Evolutionary conservation across 2,329 filamentous ascomycete genomes (phyloP).

Genomic region (Trichoderma sp.): DNA sequence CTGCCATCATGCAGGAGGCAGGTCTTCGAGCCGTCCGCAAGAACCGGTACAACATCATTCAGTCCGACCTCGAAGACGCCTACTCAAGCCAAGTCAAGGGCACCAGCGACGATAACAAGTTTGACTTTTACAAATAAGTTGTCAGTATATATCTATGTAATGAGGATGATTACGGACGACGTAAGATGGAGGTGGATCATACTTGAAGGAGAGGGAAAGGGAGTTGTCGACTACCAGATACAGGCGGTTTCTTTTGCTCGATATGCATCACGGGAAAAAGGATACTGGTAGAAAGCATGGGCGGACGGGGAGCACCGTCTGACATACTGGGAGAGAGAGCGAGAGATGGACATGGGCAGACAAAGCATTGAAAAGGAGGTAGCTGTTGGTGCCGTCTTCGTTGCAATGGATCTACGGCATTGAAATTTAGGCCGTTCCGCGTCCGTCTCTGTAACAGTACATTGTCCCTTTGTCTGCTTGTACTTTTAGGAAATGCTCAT

Average conservation of each 20-base stretch:
- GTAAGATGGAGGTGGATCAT: background rate
- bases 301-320: background rate
- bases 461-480: slow-evolving; percentile 3
- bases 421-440: slow-evolving; percentile 16
- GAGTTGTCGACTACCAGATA: background rate
- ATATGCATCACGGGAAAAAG: background rate
- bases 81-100: slow-evolving; percentile 97
- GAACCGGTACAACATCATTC: slow-evolving; percentile 99
- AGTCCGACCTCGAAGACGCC: slow-evolving; percentile 92
- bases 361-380: background rate
- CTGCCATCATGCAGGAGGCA: slow-evolving; percentile 98
- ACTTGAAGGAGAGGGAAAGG: background rate
- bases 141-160: background rate
- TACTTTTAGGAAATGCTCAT: background rate
- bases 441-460: background rate
- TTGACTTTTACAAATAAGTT: slow-evolving; percentile 85
- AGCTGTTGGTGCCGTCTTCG: slow-evolving; percentile 13
- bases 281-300: background rate
- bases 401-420: slow-evolving; percentile 9
- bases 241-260: background rate
- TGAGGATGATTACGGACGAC: background rate
- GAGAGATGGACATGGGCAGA: background rate
- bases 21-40: slow-evolving; percentile 91
- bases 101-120: slow-evolving; percentile 67
- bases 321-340: background rate